A percentile compares a stretch with the other conserved stretches of the same genome.
Conservation (phyloP, 2,329 filamentous ascomycete species). For the Lasiodiplodia hormozganensis region DNA sequence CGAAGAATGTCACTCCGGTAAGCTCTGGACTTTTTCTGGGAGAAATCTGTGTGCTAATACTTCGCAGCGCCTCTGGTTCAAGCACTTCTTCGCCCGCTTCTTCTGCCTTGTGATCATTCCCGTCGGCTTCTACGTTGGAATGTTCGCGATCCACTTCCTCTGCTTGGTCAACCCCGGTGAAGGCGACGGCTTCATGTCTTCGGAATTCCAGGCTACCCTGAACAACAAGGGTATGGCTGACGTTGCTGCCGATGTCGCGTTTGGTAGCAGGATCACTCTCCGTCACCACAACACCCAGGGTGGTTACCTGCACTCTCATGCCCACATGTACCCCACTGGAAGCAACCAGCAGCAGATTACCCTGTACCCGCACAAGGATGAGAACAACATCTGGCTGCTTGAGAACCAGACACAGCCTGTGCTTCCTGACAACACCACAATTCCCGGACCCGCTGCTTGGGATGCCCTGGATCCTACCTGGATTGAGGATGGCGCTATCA, state of each 20-base stretch:
- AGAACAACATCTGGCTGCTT: conserved; percentile 93
- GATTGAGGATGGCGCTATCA: conserved; percentile 79
- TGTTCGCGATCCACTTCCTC: conserved; percentile 97
- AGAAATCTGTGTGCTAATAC: neutral
- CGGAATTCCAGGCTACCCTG: conserved; percentile 96
- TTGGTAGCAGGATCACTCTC: conserved; percentile 84
- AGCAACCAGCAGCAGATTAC: conserved; percentile 99
- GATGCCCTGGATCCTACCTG: conserved; percentile 72
- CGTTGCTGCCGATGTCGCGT: conserved; percentile 87
- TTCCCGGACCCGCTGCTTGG: conserved; percentile 86
- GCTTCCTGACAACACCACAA: conserved; percentile 73
- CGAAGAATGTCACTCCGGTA: conserved; percentile 80
- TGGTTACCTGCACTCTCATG: conserved; percentile 95
- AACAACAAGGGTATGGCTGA: conserved; percentile 98
- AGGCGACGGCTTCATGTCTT: conserved; percentile 99
- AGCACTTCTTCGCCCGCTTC: conserved; percentile 88
- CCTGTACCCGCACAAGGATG: conserved; percentile 97
- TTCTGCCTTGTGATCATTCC: conserved; percentile 95
- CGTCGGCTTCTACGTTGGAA: conserved; percentile 87
- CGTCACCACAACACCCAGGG: conserved; percentile 97
- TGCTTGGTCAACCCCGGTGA: conserved; percentile 95
- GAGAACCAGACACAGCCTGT: conserved; percentile 97
- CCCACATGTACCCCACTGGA: conserved; percentile 95
- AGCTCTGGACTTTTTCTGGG: conserved; percentile 39
- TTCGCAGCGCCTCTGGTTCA: conserved; percentile 76